Evolutionary conservation across 371 early-diverging fungal species (phyloP).

Genomic region (Zopfochytrium polystomum): DNA sequence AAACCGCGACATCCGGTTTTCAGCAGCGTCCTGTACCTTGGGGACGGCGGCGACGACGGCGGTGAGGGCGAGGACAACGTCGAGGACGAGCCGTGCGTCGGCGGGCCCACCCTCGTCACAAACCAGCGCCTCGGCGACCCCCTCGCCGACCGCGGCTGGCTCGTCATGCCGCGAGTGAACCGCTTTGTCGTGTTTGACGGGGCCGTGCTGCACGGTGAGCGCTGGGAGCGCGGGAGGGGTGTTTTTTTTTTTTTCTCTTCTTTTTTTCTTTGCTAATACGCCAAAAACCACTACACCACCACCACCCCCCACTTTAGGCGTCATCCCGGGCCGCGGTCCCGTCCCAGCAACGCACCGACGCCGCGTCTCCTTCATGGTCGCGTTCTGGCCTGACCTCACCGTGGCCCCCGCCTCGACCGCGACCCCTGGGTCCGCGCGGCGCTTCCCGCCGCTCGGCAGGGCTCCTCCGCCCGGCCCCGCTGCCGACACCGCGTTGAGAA

Average conservation of each 20-base stretch:
- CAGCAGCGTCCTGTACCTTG: neutral
- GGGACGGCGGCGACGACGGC: conserved; percentile 1
- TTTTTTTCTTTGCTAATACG: no score
- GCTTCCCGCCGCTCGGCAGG: no score
- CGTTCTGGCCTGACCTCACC: neutral
- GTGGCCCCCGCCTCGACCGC: neutral
- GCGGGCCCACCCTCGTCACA: conserved; percentile 25
- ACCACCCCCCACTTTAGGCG: conserved; percentile 21
- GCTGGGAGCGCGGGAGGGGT: neutral
- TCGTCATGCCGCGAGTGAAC: conserved; percentile 13
- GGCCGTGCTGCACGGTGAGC: conserved; percentile 19
- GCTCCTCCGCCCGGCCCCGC: no score
- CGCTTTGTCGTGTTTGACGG: conserved; percentile 25
- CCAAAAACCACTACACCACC: conserved; percentile 11
- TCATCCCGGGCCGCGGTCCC: conserved; percentile 6
- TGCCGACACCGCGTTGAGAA: no score
- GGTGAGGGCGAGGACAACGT: no score
- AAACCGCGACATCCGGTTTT: neutral
- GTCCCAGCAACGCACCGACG: neutral
- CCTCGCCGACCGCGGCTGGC: conserved; percentile 19
- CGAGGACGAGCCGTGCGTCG: neutral
- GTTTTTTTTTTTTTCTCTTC: no score
- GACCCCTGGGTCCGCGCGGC: conserved; percentile 17
- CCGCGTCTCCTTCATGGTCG: neutral
- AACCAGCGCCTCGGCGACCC: conserved; percentile 27